Percentiles rank a stretch among this genome's conserved stretches.
Evolutionary conservation across 495 filamentous ascomycete species (phyloP).

Genomic region (Annulohypoxylon maeteangense): DNA sequence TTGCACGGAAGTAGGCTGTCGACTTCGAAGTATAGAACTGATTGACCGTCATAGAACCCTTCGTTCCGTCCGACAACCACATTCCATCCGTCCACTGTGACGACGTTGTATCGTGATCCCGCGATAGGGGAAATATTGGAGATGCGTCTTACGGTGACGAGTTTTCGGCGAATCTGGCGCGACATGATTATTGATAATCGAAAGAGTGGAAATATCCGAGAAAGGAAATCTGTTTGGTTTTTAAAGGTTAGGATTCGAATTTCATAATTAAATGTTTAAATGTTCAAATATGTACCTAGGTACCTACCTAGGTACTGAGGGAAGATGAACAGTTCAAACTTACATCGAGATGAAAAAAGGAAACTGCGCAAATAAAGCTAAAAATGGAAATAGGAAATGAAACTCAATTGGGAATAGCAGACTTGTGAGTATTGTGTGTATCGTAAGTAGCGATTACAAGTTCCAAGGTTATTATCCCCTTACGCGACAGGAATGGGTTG

Average conservation of each 20-base stretch:
- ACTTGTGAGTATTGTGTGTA: too few relatives aligned
- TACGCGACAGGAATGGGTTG: not conserved
- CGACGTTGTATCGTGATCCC: not conserved
- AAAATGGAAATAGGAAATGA: too few relatives aligned
- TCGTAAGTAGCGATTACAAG: too few relatives aligned
- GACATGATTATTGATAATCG: not conserved
- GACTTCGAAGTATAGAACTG: not conserved
- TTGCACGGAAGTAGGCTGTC: not conserved
- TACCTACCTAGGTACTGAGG: too few relatives aligned
- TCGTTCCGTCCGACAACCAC: not conserved
- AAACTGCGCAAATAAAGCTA: too few relatives aligned
- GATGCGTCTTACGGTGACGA: constrained; percentile 2
- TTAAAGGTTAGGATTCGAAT: not conserved
- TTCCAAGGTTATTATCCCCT: too few relatives aligned
- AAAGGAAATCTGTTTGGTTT: not conserved
- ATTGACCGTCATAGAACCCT: not conserved
- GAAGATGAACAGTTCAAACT: too few relatives aligned
- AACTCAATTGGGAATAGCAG: too few relatives aligned
- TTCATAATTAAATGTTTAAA: too few relatives aligned
- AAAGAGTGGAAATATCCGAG: not conserved
- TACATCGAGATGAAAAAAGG: too few relatives aligned
- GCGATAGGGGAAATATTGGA: not conserved
- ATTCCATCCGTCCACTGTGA: constrained; percentile 1
- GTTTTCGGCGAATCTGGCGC: not conserved
- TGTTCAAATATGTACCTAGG: too few relatives aligned